Evolutionary conservation across 2,329 filamentous ascomycete species (phyloP).

Genomic region (Colletotrichum cereale): DNA sequence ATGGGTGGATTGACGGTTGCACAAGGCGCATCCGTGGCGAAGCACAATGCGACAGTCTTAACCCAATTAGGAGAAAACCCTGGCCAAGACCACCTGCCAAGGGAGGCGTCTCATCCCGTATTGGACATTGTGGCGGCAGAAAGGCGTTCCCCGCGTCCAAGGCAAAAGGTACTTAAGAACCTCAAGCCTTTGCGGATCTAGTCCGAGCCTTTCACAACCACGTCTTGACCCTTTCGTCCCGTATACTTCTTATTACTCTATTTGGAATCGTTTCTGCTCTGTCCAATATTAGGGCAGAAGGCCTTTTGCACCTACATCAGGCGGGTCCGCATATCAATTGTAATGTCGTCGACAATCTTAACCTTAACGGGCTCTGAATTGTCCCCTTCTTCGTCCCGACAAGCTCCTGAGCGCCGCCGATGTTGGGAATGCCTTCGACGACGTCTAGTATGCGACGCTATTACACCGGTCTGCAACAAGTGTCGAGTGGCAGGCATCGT

Average conservation of each 20-base stretch:
- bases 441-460: constrained; percentile 54
- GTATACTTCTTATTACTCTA: constrained; percentile 28
- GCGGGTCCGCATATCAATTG: not conserved
- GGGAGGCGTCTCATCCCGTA: not conserved
- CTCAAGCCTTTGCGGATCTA: constrained; percentile 11
- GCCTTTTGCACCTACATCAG: constrained; percentile 7
- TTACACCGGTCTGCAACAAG: constrained; percentile 52
- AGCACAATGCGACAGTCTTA: constrained; percentile 4
- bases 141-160: constrained; percentile 17
- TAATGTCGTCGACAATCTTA: not conserved
- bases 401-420: constrained; percentile 43
- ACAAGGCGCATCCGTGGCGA: constrained; percentile 18
- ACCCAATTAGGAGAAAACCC: constrained; percentile 37
- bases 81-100: constrained; percentile 35
- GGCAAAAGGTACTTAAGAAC: constrained; percentile 23
- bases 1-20: constrained; percentile 20
- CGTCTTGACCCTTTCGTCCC: not conserved
- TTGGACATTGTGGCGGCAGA: constrained; percentile 1
- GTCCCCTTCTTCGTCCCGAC: not conserved
- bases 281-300: not conserved
- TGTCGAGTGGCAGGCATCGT: constrained; percentile 50
- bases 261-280: constrained; percentile 21
- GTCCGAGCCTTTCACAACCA: not conserved
- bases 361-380: not conserved
- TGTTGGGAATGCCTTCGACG: constrained; percentile 60